Base-by-base conservation (phyloP, 306 rosid genomes). In the Pterocarpus macrocarpus region DNA sequence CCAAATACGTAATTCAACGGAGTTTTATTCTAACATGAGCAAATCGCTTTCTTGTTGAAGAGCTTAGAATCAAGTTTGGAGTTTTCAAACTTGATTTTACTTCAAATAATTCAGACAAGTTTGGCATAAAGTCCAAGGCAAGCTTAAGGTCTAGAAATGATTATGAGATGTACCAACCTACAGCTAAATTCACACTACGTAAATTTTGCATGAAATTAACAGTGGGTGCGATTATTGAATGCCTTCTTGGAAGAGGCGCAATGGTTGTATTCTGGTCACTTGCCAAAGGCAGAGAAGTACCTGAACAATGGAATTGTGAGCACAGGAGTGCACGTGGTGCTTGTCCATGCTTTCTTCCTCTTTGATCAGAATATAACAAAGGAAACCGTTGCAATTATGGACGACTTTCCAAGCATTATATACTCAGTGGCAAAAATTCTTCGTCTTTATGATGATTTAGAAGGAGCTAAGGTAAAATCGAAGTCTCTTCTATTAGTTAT, bases 211-310 rank as follows among this genome's bases (percentile, higher is more conserved):
- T 71, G 71, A 35, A 81, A 47, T 47, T 47, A 55, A 56, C 89
- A 85, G 92, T 90, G 97, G 97, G 80, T 56, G 43, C 64, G 11
- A 66, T 64, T 87, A 34, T 71, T 81, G 78, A 84, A 88, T n/a
- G 85, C 91, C 2, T 84, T 81, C 74, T 44, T 88, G 5, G 32
- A 70, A 68, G 91, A 88, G 57, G 86, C 92, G 57, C 62, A 72
- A 30, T 90, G 92, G 94, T 68, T 87, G 61, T 71, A 64, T 1
- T 36, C 59, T 4, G 80, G 84, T 36, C 6, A 82, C 11, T 64
- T 78, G 49, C 87, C 90, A 59, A 80, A 57, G 34, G 35, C 80
- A 5, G 77, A 88, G 50, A 87, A 85, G 45, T 90, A 92, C 62
- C 79, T 90, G 85, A 80, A 82, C 32, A 88, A 87, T 69, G 88